A percentile compares a stretch with the other conserved stretches of the same genome.
Conservation (phyloP, 768 basidiomycete genomes). For the Mycena galopus region DNA sequence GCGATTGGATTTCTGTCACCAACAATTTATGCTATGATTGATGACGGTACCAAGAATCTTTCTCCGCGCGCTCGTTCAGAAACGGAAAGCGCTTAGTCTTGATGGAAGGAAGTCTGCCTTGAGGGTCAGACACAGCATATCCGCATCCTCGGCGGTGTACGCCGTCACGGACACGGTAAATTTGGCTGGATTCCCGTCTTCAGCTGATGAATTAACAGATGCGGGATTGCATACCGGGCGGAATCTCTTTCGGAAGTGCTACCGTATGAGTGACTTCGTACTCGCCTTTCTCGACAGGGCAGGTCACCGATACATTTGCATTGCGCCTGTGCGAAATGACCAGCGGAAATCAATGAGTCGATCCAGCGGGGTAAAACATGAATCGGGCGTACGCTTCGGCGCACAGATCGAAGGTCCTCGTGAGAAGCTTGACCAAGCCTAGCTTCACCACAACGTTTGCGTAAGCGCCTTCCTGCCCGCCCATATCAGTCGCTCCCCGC, state of each 20-base stretch:
- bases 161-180: conserved; percentile 79
- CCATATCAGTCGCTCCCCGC: not conserved
- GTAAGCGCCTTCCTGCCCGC: conserved; percentile 88
- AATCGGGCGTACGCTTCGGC: conserved; percentile 79
- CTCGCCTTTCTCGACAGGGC: conserved; percentile 81
- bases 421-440: conserved; percentile 87
- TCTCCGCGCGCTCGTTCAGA: too few relatives aligned
- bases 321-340: conserved; percentile 44
- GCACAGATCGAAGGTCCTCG: conserved; percentile 89
- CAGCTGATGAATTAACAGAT: not conserved
- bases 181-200: conserved; percentile 69
- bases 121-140: conserved; percentile 85
- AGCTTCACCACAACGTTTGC: conserved; percentile 93
- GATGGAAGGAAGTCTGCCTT: conserved; percentile 71
- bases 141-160: conserved; percentile 78
- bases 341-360: not conserved
- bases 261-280: conserved; percentile 89
- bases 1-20: too few relatives aligned
- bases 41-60: too few relatives aligned
- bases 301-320: conserved; percentile 83
- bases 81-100: too few relatives aligned
- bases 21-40: too few relatives aligned
- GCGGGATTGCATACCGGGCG: conserved; percentile 66
- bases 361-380: not conserved
- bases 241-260: conserved; percentile 92